Percentiles rank a stretch among this genome's conserved stretches.
phyloP scores from a whole-genome alignment of 2,329 filamentous ascomycete species.

The Tolypocladium album region DNA sequence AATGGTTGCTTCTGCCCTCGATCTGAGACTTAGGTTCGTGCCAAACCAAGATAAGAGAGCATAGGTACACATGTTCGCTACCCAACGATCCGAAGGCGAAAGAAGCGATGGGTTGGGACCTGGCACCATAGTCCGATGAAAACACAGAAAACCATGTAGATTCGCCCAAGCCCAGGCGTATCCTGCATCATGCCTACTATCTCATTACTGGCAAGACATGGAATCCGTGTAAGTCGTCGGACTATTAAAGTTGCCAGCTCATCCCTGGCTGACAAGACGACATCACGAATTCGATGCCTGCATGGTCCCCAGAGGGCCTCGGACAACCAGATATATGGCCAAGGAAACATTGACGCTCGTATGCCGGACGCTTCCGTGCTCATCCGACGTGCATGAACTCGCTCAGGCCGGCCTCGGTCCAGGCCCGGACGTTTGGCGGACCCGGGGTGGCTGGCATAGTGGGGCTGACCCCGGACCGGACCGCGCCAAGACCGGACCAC shows the following conservation, averaged over 20 bases:
- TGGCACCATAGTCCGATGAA: not conserved
- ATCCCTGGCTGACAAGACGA: not conserved
- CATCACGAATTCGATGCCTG: not conserved
- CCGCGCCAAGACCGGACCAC: conserved; percentile 1
- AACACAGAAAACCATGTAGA: not conserved
- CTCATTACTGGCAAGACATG: not conserved
- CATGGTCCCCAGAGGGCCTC: not conserved
- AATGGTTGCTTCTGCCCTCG: not conserved
- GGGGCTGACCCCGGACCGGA: not conserved
- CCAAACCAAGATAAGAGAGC: too few relatives aligned
- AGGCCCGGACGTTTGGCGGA: not conserved
- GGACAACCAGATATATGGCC: too few relatives aligned
- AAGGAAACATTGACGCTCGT: too few relatives aligned
- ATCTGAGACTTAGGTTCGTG: too few relatives aligned
- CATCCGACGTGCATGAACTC: not conserved
- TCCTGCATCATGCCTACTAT: not conserved
- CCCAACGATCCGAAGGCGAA: too few relatives aligned
- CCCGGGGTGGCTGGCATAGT: not conserved
- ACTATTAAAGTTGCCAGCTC: not conserved
- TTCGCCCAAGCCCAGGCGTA: not conserved
- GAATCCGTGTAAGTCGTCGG: not conserved
- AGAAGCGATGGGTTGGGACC: not conserved
- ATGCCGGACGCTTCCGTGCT: too few relatives aligned
- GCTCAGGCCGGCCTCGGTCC: not conserved
- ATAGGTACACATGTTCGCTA: too few relatives aligned